Evolutionary conservation across 1,139 yeast genomes (phyloP), one percentile per base, ranked within the genome.

Genomic region (Saccharomyces pastorianus): DNA sequence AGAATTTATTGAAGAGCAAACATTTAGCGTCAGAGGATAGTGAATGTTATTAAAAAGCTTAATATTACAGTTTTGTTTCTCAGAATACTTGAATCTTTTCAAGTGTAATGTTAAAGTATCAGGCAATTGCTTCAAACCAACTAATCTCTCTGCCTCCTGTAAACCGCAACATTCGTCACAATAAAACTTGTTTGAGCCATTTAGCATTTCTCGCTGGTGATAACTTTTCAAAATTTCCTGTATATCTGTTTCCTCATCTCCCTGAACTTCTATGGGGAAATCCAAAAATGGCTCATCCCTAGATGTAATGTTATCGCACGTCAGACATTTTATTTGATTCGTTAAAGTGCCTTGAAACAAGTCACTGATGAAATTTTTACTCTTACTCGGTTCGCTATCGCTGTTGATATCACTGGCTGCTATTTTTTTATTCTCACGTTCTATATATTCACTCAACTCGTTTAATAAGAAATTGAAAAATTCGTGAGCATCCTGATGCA

Each of bases 401-500:
- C 31, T 23, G 14, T 47, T 44, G 9, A n/a, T 31, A 8, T 4
- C 9, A 25, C 29, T 44, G 31, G 11, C 20, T 20, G 26, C 51
- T 13, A 46, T 47, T 17, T 53, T 25, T 11, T 44, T 41, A 41
- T 50, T 51, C 20, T 57, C 47, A 9, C 53, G 55, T 54, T 68
- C 66, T 25, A 87, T 71, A 38, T 80, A 77, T 61, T 93, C 99
- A 54, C 90, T 83, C 41, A 88, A 81, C 60, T 85, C 88, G 70
- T 93, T 93, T 53, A 93, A 76, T 59, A 91, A 71, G 65, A 88
- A 91, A 69, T 91, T 91, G 66, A 90, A 79, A 70, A 93, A 93
- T 69, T 93, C 99, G 71, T 93, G 99, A 4, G 99, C 97, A 74
- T 93, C 99, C 67, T 93, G 99, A 70, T 93, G 99, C 96, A 90